A percentile compares a stretch with the other conserved stretches of the same genome.
Evolutionary conservation across 441 rosid species (phyloP).

Genomic region (Hura crepitans): DNA sequence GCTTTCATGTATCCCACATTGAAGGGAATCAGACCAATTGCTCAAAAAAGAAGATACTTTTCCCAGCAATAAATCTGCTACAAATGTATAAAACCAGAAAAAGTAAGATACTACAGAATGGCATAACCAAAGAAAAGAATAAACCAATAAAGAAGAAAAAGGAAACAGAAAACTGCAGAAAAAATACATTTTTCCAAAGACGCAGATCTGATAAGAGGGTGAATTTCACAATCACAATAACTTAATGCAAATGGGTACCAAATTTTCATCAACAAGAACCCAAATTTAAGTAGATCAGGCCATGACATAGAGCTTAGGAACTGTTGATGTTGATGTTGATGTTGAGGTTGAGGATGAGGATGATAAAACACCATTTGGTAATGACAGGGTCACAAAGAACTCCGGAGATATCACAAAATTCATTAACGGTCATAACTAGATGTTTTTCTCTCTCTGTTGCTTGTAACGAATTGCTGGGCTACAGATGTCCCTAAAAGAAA

Average conservation of each 20-base stretch:
- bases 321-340: neutral
- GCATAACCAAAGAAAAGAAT: slow-evolving; percentile 40
- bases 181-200: slow-evolving; percentile 48
- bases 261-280: slow-evolving; percentile 30
- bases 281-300: slow-evolving; percentile 38
- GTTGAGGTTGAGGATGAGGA: neutral
- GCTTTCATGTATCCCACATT: slow-evolving; percentile 34
- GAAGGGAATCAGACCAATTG: slow-evolving; percentile 33
- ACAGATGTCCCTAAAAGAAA: slow-evolving; percentile 35
- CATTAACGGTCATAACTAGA: slow-evolving; percentile 36
- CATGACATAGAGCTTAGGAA: slow-evolving; percentile 23
- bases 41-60: slow-evolving; percentile 49
- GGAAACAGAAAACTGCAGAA: slow-evolving; percentile 25
- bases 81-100: slow-evolving; percentile 27
- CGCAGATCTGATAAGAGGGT: slow-evolving; percentile 41
- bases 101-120: slow-evolving; percentile 50
- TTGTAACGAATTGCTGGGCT: slow-evolving; percentile 17
- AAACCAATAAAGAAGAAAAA: slow-evolving; percentile 27
- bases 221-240: slow-evolving; percentile 29
- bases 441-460: slow-evolving; percentile 15
- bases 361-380: slow-evolving; percentile 38
- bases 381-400: slow-evolving; percentile 31
- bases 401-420: slow-evolving; percentile 28
- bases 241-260: slow-evolving; percentile 28
- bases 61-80: slow-evolving; percentile 57